Conservation (phyloP, 495 filamentous ascomycete genomes). For the Aspergillus leporis region DNA sequence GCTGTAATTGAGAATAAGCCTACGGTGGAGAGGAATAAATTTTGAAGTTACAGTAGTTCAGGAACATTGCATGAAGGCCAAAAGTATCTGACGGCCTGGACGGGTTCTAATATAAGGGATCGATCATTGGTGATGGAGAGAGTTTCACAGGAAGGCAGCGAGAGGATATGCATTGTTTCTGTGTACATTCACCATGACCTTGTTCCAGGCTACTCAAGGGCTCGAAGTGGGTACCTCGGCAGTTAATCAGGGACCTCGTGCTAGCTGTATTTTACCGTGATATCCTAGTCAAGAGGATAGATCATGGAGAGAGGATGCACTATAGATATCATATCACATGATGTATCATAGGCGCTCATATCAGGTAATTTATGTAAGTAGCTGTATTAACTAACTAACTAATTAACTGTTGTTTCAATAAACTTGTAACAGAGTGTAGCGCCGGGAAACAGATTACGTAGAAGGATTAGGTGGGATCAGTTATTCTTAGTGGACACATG, state of each 20-base stretch:
- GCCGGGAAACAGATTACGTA: neutral
- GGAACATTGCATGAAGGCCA: neutral
- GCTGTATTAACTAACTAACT: no score
- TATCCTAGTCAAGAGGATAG: neutral
- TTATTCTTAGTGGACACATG: neutral
- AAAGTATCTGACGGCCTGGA: neutral
- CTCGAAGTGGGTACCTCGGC: neutral
- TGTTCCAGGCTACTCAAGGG: neutral
- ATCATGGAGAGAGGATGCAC: no score
- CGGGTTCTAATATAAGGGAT: neutral
- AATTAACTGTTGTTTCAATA: neutral
- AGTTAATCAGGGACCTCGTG: neutral
- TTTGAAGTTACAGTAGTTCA: neutral
- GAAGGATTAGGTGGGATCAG: neutral
- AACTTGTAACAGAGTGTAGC: neutral
- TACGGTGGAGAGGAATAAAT: neutral
- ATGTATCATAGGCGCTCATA: no score
- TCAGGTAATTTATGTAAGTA: no score
- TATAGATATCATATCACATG: no score
- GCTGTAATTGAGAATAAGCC: neutral
- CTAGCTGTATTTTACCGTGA: neutral
- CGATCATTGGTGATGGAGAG: neutral
- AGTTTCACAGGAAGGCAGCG: neutral
- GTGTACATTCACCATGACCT: neutral
- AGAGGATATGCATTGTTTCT: neutral